These are phyloP conservation scores for Pythium apleroticum DNA, from an alignment of 352 stramenopile genomes.

Conservation along the genomic window DNA sequence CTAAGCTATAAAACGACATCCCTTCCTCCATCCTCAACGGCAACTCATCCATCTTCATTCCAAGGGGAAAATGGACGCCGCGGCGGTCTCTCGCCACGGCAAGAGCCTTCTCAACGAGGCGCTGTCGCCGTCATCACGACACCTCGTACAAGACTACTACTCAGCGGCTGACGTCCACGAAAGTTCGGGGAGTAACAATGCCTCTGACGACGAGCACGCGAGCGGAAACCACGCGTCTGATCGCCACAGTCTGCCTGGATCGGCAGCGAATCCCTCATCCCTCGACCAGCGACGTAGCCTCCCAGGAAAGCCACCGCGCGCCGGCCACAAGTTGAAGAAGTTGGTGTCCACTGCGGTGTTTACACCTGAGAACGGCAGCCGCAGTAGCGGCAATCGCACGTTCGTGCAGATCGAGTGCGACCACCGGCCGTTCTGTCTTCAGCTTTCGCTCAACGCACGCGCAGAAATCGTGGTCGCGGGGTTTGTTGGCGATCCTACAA, in stretches of 20 bases:
- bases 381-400: slow-evolving; percentile 16
- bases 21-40: background rate
- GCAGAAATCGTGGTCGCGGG: slow-evolving; percentile 49
- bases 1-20: slow-evolving; percentile 1
- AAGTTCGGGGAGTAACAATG: slow-evolving; percentile 4
- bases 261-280: background rate
- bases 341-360: slow-evolving; percentile 17
- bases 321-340: slow-evolving; percentile 4
- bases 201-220: background rate
- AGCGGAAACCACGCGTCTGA: background rate
- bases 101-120: slow-evolving; percentile 55
- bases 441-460: slow-evolving; percentile 35
- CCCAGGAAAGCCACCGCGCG: background rate
- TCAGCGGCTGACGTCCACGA: slow-evolving; percentile 16
- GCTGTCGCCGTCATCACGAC: slow-evolving; percentile 50
- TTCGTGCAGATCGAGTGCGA: slow-evolving; percentile 53
- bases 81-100: slow-evolving; percentile 32
- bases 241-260: background rate
- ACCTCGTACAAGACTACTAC: slow-evolving; percentile 53
- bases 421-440: slow-evolving; percentile 47
- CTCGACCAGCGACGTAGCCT: slow-evolving; percentile 7
- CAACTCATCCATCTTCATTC: slow-evolving; percentile 13
- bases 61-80: slow-evolving; percentile 5
- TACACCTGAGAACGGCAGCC: background rate
- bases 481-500: slow-evolving; percentile 37